Evolutionary conservation across 2,329 filamentous ascomycete genomes (phyloP).

Genomic region (Dothiorella sarmentorum): DNA sequence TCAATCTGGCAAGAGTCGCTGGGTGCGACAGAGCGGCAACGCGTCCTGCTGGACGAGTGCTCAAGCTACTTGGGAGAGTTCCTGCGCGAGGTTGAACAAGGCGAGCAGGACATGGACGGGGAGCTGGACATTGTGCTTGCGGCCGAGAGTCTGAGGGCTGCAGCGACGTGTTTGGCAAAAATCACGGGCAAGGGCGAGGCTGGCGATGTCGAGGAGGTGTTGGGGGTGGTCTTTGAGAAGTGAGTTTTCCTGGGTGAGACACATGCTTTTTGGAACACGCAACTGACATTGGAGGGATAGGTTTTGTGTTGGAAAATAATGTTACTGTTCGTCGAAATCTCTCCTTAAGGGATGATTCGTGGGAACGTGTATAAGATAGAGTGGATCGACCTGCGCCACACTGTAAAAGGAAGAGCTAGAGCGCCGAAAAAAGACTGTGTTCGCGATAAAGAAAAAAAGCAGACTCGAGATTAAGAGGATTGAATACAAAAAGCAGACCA

Average conservation of each 20-base stretch:
- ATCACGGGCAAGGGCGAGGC: constrained; percentile 84
- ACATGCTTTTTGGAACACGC: no score
- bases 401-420: background rate
- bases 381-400: background rate
- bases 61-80: constrained; percentile 70
- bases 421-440: background rate
- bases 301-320: constrained; percentile 42
- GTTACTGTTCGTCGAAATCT: background rate
- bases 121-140: constrained; percentile 83
- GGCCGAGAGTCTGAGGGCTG: constrained; percentile 80
- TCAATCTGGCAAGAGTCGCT: constrained; percentile 77
- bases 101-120: constrained; percentile 22
- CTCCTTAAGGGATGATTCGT: background rate
- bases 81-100: constrained; percentile 53
- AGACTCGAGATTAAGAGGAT: background rate
- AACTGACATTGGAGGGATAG: constrained; percentile 1
- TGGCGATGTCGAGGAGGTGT: constrained; percentile 89
- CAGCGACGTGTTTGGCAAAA: constrained; percentile 73
- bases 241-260: constrained; percentile 46
- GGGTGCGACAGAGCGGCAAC: constrained; percentile 86
- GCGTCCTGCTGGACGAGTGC: constrained; percentile 73
- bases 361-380: background rate
- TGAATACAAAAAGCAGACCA: background rate
- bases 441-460: background rate
- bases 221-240: constrained; percentile 98